Evolutionary conservation across 169 alveolate species (phyloP).

Genomic region (Cystoisospora suis): DNA sequence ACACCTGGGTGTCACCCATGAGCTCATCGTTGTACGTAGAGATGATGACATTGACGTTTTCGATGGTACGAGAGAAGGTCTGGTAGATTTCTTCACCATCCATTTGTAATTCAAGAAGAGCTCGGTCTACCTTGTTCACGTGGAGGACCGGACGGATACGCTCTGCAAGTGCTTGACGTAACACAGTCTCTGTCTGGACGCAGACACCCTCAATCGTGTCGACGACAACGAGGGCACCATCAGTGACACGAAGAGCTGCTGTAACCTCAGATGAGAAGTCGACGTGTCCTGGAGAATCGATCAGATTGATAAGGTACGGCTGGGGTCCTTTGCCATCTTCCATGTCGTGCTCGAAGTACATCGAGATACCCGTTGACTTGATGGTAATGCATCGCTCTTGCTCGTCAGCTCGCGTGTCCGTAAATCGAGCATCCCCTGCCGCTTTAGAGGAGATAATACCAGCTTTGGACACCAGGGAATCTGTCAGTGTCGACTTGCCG

Average conservation of each 20-base stretch:
- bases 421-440: slow-evolving; percentile 99
- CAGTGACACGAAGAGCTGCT: slow-evolving; percentile 99
- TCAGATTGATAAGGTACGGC: slow-evolving; percentile 96
- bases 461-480: slow-evolving; percentile 97
- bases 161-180: slow-evolving; percentile 98
- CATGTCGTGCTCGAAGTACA: slow-evolving; percentile 96
- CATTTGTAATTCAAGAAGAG: slow-evolving; percentile 95
- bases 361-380: slow-evolving; percentile 99
- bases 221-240: slow-evolving; percentile 99
- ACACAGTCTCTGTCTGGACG: slow-evolving; percentile 98
- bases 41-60: slow-evolving; percentile 96
- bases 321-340: slow-evolving; percentile 87
- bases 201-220: slow-evolving; percentile 99
- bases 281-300: slow-evolving; percentile 99
- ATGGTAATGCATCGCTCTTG: slow-evolving; percentile 99
- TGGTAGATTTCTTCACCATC: slow-evolving; percentile 98
- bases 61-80: slow-evolving; percentile 95
- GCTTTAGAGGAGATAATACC: slow-evolving; percentile 98
- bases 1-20: slow-evolving; percentile 96
- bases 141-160: slow-evolving; percentile 97
- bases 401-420: slow-evolving; percentile 99
- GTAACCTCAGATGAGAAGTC: slow-evolving; percentile 99
- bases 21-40: slow-evolving; percentile 95
- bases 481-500: slow-evolving; percentile 99
- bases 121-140: slow-evolving; percentile 98